Evolutionary conservation across 2,329 filamentous ascomycete genomes (phyloP).

Genomic region (Exophiala dermatitidis): DNA sequence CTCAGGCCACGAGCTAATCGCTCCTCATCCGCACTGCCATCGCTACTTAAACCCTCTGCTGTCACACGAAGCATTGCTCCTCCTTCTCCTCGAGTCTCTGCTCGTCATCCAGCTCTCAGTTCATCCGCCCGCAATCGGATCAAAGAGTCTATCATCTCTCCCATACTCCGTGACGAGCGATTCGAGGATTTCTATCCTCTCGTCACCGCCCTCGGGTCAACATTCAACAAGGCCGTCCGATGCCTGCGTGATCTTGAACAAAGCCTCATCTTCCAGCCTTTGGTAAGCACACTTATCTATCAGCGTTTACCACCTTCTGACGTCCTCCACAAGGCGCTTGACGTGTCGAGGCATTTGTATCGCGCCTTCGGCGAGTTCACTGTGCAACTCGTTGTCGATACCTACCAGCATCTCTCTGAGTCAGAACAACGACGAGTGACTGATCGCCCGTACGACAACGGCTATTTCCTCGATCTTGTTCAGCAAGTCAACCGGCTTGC

Average conservation of each 20-base stretch:
- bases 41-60: conserved; percentile 35
- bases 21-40: conserved; percentile 9
- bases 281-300: conserved; percentile 60
- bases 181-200: conserved; percentile 76
- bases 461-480: conserved; percentile 93
- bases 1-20: conserved; percentile 12
- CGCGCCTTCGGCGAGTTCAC: conserved; percentile 84
- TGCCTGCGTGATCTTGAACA: conserved; percentile 92
- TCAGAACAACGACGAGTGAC: conserved; percentile 75
- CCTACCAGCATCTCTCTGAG: conserved; percentile 76
- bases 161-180: conserved; percentile 64
- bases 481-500: conserved; percentile 90
- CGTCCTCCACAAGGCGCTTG: conserved; percentile 67
- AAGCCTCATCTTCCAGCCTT: conserved; percentile 81
- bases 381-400: conserved; percentile 82
- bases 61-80: conserved; percentile 55
- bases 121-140: conserved; percentile 67
- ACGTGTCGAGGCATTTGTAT: conserved; percentile 64
- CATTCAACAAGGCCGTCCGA: conserved; percentile 72
- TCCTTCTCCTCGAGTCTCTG: conserved; percentile 38
- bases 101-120: conserved; percentile 56
- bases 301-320: conserved; percentile 60
- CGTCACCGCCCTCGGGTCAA: conserved; percentile 62
- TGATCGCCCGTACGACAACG: conserved; percentile 88
- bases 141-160: conserved; percentile 67